Base-by-base conservation (phyloP, 148 eudicot species). In the Rhododendron ferrugineum region DNA sequence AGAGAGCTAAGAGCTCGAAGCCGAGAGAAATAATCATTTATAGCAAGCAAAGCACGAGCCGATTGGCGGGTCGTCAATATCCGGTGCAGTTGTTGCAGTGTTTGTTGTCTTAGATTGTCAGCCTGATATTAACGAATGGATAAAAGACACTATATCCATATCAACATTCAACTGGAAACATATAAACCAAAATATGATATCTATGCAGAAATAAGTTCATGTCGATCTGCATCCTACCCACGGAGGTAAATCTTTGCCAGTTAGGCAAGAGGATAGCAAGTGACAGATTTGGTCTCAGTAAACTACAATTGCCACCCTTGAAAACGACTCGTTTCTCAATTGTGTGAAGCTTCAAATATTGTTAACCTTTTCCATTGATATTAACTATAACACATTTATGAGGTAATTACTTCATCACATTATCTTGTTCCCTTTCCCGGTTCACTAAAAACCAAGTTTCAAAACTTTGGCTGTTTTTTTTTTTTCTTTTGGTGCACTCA, bases 41-140 rank as follows among this genome's bases (percentile, higher is more conserved):
- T 89, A 26, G 91, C 91, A 36, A 89, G 86, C 26, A 87, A 66
- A 40, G 91, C 91, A 66, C 91, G 88, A 84, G 91, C 91, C 3
- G 91, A 89, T 84, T 89, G 91, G 76, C 91, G 89, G 9, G 91
- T 89, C 34, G 91, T 89, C 75, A 89, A 78, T 85, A 87, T 86
- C 20, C 91, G 89, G 70, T 89, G 91, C 88, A 89, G 42, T 72
- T 89, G 91, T 81, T 89, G 89, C 83, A 89, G n/a, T 11, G 91
- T 89, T 83, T 89, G 91, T 50, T 89, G 89, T 85, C 91, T 56
- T 72, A 89, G 81, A 75, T 85, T 89, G 83, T 89, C 91, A 28
- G 91, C 91, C 91, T 89, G 86, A 44, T 80, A 32, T 36, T 13
- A 37, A 84, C 11, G 42, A 15, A 26, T 0, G 11, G 30, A 32